Evolutionary conservation across 352 stramenopile species (phyloP).

Genomic region (Phytophthora multivora): DNA sequence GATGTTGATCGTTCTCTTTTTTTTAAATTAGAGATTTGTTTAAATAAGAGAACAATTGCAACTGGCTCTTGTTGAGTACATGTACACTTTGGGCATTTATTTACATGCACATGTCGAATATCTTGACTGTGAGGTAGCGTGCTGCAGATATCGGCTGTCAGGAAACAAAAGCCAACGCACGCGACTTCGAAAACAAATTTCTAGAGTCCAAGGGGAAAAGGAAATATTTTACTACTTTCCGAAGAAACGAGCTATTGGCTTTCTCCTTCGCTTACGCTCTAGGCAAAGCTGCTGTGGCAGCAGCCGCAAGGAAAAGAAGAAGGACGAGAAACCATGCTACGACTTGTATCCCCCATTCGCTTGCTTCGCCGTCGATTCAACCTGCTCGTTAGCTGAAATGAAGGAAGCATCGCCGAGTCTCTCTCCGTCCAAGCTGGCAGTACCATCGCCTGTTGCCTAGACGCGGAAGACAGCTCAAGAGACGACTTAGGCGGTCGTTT

Average conservation of each 20-base stretch:
- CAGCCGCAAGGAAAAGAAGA: conserved; percentile 38
- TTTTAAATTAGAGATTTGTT: conserved; percentile 8
- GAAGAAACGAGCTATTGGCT: conserved; percentile 40
- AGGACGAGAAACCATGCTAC: conserved; percentile 29
- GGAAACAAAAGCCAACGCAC: too few species aligned
- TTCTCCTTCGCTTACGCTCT: conserved; percentile 33
- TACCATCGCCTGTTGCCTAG: background rate
- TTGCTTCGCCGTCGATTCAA: conserved; percentile 34
- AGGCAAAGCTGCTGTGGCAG: conserved; percentile 33
- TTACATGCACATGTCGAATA: too few species aligned
- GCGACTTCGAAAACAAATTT: too few species aligned
- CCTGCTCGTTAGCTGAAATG: conserved; percentile 28
- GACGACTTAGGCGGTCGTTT: conserved; percentile 44
- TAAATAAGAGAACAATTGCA: conserved; percentile 41
- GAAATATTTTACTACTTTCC: conserved; percentile 61
- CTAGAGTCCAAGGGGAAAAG: conserved; percentile 21
- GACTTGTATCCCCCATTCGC: conserved; percentile 29
- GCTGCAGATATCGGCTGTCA: too few species aligned
- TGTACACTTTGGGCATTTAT: too few species aligned
- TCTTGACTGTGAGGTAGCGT: too few species aligned
- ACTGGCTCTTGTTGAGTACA: too few species aligned
- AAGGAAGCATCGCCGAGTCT: conserved; percentile 25
- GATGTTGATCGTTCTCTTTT: too few species aligned
- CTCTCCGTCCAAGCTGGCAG: conserved; percentile 6
- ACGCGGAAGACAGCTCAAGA: conserved; percentile 7